Evolutionary conservation across 257 asterid species (phyloP), one percentile per base, ranked within the genome.

Genomic region (Penstemon eatonii): DNA sequence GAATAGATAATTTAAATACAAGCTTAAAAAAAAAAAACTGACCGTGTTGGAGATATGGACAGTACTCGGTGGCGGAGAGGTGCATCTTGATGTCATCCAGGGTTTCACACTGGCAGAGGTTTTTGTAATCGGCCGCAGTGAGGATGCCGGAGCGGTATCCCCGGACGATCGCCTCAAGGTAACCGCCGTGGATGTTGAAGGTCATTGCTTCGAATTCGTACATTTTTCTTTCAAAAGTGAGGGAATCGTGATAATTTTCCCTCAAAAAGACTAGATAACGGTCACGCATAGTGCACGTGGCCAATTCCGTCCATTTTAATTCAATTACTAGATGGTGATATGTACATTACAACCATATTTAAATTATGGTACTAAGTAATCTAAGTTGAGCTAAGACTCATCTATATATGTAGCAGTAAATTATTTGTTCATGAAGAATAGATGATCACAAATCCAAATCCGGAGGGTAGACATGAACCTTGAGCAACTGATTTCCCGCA

Each of bases 201-300:
- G 91, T 87, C 76, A 89, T 52, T 56, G 96, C 95, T 81, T 89
- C 95, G 83, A 89, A 87, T 79, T 95, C 95, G 80, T 89, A 89
- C 95, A 87, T 89, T 39, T 69, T 56, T 15, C 18, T 15, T 15
- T 15, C 18, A 15, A 15, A 15, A 15, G 18, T 15, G 18, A 15
- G 18, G 18, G 18, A 15, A 15, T 15, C 18, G 18, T 15, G 18
- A 15, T 15, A 15, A 15, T 15, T 15, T 15, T 15, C 18, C 18
- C 18, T 15, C 18, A 15, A 15, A 15, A 15, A 15, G 18, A 15
- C 18, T 15, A 15, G 18, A 15, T 15, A 15, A 15, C 18, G 18
- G 18, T 15, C 18, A 15, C 18, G 18, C 18, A 15, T 15, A 15
- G 18, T 15, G 18, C 18, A 15, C 18, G 18, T 15, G 18, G 18